Conservation (phyloP, 164 flowering plant genomes). For the Piper longum region DNA sequence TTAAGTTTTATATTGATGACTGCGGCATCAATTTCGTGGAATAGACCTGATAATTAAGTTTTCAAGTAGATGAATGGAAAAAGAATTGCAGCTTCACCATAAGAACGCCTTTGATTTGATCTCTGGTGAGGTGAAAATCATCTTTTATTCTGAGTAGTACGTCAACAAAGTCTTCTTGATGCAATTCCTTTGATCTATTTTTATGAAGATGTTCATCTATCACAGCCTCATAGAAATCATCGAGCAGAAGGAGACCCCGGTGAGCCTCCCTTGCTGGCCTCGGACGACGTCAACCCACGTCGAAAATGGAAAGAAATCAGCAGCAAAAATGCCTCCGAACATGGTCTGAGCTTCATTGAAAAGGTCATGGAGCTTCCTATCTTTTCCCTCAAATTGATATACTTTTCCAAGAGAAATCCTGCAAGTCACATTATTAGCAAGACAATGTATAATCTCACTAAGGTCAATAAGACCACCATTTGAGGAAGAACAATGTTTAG, state of each 20-base stretch:
- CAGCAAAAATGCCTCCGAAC: slow-evolving; percentile 11
- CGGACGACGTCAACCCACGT: slow-evolving; percentile 27
- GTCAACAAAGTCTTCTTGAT: slow-evolving; percentile 26
- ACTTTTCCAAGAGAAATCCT: slow-evolving; percentile 21
- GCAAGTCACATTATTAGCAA: slow-evolving; percentile 11
- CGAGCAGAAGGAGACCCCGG: slow-evolving; percentile 15
- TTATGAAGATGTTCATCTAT: slow-evolving; percentile 19
- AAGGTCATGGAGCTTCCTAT: slow-evolving; percentile 6
- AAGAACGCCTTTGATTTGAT: slow-evolving; percentile 22
- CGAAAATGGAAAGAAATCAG: slow-evolving; percentile 30
- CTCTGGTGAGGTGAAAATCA: slow-evolving; percentile 8
- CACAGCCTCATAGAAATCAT: slow-evolving; percentile 15
- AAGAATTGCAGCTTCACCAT: slow-evolving; percentile 6
- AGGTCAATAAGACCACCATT: slow-evolving; percentile 7
- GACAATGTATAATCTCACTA: slow-evolving; percentile 7
- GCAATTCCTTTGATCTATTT: slow-evolving; percentile 1
- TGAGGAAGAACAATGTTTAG: background rate
- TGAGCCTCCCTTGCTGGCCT: slow-evolving; percentile 13
- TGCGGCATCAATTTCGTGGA: no score
- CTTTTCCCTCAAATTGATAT: slow-evolving; percentile 1
- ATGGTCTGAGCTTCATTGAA: slow-evolving; percentile 9
- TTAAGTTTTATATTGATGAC: no score
- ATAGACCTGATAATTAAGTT: background rate
- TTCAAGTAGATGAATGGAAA: background rate
- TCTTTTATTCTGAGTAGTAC: slow-evolving; percentile 18